A percentile compares a stretch with the other conserved stretches of the same genome.
Evolutionary conservation across 2,329 filamentous ascomycete species (phyloP).

Genomic region (Byssoonygena ceratinophila): DNA sequence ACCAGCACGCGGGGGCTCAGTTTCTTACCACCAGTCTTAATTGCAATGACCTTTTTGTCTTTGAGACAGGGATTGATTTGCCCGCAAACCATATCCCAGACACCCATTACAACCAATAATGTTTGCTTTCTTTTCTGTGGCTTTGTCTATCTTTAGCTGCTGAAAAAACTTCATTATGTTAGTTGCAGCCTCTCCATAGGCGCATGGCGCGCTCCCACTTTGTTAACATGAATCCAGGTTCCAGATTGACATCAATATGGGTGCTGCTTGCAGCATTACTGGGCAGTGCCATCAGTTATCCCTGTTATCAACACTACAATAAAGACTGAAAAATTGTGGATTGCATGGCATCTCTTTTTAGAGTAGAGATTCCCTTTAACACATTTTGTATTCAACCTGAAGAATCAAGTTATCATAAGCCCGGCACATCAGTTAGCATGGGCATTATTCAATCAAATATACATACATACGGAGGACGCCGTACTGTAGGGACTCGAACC

Average conservation of each 20-base stretch:
- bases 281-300: not conserved
- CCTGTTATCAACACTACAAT: not conserved
- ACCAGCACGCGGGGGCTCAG: slow-evolving; percentile 1
- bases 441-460: no score
- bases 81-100: no score
- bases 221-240: not conserved
- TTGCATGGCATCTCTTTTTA: no score
- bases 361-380: no score
- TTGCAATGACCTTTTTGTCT: not conserved
- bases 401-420: no score
- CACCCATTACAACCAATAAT: not conserved
- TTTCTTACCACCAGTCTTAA: not conserved
- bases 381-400: no score
- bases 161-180: not conserved
- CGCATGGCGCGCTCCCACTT: slow-evolving; percentile 3
- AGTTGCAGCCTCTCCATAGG: slow-evolving; percentile 3
- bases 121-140: not conserved
- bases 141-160: not conserved
- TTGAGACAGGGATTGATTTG: not conserved
- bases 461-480: no score
- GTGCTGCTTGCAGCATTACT: not conserved
- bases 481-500: no score
- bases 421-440: no score
- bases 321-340: not conserved
- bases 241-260: not conserved